Base-by-base conservation (phyloP, 2,329 filamentous ascomycete genomes). In the Phyllosticta citriasiana region DNA sequence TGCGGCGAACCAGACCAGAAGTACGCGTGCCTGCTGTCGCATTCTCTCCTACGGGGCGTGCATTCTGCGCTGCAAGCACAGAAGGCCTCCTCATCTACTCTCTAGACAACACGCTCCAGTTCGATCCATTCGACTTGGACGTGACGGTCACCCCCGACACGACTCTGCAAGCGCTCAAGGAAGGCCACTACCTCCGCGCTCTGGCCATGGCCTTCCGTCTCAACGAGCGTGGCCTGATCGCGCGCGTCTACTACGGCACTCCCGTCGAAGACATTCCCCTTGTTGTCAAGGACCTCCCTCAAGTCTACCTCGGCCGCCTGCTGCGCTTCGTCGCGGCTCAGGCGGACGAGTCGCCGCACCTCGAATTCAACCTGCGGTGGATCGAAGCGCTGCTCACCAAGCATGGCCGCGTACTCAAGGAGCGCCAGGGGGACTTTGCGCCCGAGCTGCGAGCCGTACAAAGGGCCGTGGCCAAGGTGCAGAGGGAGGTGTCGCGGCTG, bases 141-240 rank as follows among this genome's bases (percentile, higher is more conserved):
- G 88, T 97, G 70, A 89, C 89, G 65, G 89, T 99, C 66, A 99
- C 94, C 4, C 93, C 93, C 0, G 86, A 89, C 1, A 91, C 69
- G 22, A 80, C 78, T 0, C 70, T 80, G 4, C 69, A 88, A 2
- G 94, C 91, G 0, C 80, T 97, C 0, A 80, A 87, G 62, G 85
- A 91, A 61, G 83, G 83, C 64, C 89, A 96, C 70, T 96, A 89
- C 73, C 83, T 97, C 65, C 96, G 94, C 76, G 93, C 94, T 0
- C 79, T 99, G 5, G 86, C 97, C 65, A 99, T 99, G 94, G 88
- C 92, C 1, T 99, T 99, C 81, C 88, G 95, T 5, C 85, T 99
- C 62, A 97, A 96, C 76, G 90, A 96, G 73, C 82, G 85, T 4
- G 84, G 86, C 24, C 80, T 99, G 55, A 85, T 97, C 64, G 88